Evolutionary conservation across 805 yeast species (phyloP), one percentile per base, ranked within the genome.

Genomic region (Metschnikowia cerradonensis): DNA sequence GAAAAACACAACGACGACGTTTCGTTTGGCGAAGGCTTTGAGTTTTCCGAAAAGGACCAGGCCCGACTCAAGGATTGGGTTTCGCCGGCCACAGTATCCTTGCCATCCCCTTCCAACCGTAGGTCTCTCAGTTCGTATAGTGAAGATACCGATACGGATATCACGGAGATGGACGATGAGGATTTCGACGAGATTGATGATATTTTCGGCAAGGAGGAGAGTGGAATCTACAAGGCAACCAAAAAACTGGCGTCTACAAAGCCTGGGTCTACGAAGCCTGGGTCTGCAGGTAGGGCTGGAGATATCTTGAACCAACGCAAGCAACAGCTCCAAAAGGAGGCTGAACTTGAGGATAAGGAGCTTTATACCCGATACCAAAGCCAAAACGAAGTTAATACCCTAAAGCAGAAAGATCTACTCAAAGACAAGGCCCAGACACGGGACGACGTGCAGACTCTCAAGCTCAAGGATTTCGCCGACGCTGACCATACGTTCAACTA

Each of bases 111-210:
- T 1, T 39, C 54, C 6, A 51, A 61, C n/a, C 49, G 67, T 7
- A 62, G 60, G 36, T 60, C 71, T 1, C 53, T 71, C 39, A 63
- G 71, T 50, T 73, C 70, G 26, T 70, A 70, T 51, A 69, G 76
- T 49, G 77, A 72, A 49, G 69, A 61, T n/a, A 58, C 62, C 4
- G 74, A 69, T 32, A 73, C 77, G 0, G 76, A 71, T 45, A 63
- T 65, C 35, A 72, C 77, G 1, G 69, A 70, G 34, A 58, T 72
- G 53, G 63, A 69, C 47, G 76, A 70, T 26, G 72, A 69, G 1
- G 76, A 68, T 31, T 63, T 65, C 49, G 73, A 68, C 46, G 73
- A 68, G 22, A 48, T 70, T 41, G 77, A 72, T 50, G 64, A 69
- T 47, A 65, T 71, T 11, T 70, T 70, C 55, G 74, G 73, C 14